Base-by-base conservation (phyloP, 331 rosid species). In the Telfairia occidentalis region DNA sequence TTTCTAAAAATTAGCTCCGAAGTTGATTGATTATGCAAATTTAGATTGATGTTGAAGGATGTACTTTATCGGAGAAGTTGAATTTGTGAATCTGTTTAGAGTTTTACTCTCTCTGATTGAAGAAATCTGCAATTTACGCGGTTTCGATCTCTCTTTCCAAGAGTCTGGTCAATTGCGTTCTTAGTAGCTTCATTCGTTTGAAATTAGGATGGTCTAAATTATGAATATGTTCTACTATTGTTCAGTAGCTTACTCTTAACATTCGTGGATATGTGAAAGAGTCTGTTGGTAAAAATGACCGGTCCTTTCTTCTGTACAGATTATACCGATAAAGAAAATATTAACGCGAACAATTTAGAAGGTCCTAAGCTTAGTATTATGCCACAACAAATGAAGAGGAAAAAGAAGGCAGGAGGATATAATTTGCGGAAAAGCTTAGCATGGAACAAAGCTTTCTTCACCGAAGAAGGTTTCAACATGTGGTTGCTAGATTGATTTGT, bases 361-460 rank as follows among this genome's bases (percentile, higher is more conserved):
- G 78, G 71, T 10, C 83, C 82, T 7, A 86, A 90, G 75, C 90
- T 90, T 53, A 82, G 84, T 35, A 16, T 88, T 73, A 89, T 77
- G 82, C 89, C 87, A 30, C 96, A 87, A 46, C 79, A 88, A 81
- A 91, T 89, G 97, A 94, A 91, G 83, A 85, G 85, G 86, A 94
- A 86, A 88, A 93, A 86, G 84, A 93, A 85, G 29, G 83, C 82
- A 9, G 89, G 89, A 9, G 95, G 95, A 19, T 94, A 71, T 85
- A 91, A 89, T 79, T 81, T 94, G 85, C 92, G 98, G 24, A 91
- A 91, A 82, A 94, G 98, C 85, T 84, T 94, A 32, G 98, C 97
- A 10, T 94, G 98, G 98, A 84, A 91, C 74, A 87, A 90, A 69
- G 98, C 98, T 65, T 94, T 94, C 83, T 91, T 88, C 32, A 90